Evolutionary conservation across 176 grass and related monocot genomes (phyloP), one percentile per base, ranked within the genome.

Genomic region (Bromus sterilis): DNA sequence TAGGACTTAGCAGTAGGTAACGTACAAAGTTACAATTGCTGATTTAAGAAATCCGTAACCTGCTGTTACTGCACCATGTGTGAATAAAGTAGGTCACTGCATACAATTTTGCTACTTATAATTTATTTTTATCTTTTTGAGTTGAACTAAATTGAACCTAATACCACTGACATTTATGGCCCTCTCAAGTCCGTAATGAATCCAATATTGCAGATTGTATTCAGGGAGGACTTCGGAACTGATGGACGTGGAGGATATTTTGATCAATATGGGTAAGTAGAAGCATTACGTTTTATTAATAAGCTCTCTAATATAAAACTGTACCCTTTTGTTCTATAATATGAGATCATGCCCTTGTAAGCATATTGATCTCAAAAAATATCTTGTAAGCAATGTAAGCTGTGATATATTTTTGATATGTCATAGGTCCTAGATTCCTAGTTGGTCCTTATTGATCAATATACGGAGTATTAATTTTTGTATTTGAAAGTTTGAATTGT

Each of bases 211-310:
- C 89, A 99, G 97, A 99, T 99, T 90, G 97, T 99, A 74, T 99
- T 99, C 83, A 96, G 97, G 78, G 94, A 97, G 66, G 85, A 97
- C 88, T 97, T 97, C 12, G 94, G 94, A 79, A 97, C 94, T 86
- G 94, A 97, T 56, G 94, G 94, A 7, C 94, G 94, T 88, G 94
- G 94, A 73, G 94, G 94, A 85, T 97, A 97, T 86, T 97, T 97
- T 5, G 91, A 97, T 46, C 92, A 98, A 88, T 98, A 95, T 84
- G 95, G 95, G 95, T 94, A 93, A 72, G 85, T 80, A 64, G 26
- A 59, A 78, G 39, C 42, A 71, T n/a, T 81, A 37, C 23, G 78
- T 66, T 83, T 72, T 39, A 78, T 65, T 43, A 85, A 41, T 11
- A 33, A 30, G 1, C 60, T 79, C n/a, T 89, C 41, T 71, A 60